A percentile compares a stretch with the other conserved stretches of the same genome.
Evolutionary conservation across 208 protist genomes (phyloP).

Genomic region (Leishmania tarentolae): DNA sequence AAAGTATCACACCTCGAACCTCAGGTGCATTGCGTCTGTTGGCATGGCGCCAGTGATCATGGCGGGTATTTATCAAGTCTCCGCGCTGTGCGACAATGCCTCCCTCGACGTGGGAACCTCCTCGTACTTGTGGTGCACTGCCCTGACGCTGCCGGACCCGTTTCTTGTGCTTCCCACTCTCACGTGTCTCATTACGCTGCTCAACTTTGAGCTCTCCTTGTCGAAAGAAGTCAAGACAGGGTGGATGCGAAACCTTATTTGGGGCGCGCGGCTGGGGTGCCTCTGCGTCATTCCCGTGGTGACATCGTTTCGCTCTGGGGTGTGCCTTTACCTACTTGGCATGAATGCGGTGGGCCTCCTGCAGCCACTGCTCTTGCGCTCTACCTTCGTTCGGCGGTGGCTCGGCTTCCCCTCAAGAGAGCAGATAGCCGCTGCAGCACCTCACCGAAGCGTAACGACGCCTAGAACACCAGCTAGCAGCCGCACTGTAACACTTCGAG

Average conservation of each 20-base stretch:
- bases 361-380: conserved; percentile 77
- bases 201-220: conserved; percentile 89
- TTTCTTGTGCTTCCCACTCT: conserved; percentile 62
- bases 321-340: conserved; percentile 88
- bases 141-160: conserved; percentile 77
- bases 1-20: conserved; percentile 74
- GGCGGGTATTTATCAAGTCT: conserved; percentile 63
- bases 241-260: conserved; percentile 82
- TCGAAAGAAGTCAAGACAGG: conserved; percentile 65
- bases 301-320: conserved; percentile 65
- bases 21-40: conserved; percentile 67
- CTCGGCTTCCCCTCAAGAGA: conserved; percentile 57
- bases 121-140: conserved; percentile 78
- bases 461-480: background rate
- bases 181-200: conserved; percentile 67
- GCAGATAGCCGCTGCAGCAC: conserved; percentile 7
- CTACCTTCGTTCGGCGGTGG: conserved; percentile 41
- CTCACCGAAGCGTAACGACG: background rate
- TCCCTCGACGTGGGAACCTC: conserved; percentile 58
- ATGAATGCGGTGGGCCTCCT: conserved; percentile 83
- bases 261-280: conserved; percentile 77
- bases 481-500: conserved; percentile 10
- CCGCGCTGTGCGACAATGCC: conserved; percentile 62
- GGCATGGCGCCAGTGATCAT: conserved; percentile 66
- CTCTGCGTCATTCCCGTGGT: conserved; percentile 67